These are phyloP conservation scores for Clohesyomyces aquaticus DNA, from an alignment of 495 filamentous ascomycete species.

Conservation along the genomic window DNA sequence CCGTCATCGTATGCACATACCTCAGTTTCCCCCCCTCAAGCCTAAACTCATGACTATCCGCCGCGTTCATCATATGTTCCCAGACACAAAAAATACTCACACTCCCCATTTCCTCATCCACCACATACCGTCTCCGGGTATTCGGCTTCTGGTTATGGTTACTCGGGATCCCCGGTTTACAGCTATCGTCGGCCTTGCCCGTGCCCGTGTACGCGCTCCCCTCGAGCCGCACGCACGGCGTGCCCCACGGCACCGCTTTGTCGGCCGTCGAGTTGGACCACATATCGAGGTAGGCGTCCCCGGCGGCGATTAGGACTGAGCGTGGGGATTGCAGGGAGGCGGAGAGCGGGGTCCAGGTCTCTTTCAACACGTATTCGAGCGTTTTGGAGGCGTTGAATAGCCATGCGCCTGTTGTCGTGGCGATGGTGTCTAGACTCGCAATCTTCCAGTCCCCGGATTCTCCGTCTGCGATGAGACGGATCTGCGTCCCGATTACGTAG, in stretches of 20 bases:
- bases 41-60: conserved; percentile 22
- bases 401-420: conserved; percentile 53
- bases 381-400: conserved; percentile 58
- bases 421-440: conserved; percentile 48
- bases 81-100: conserved; percentile 34
- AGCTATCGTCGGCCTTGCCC: conserved; percentile 44
- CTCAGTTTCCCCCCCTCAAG: conserved; percentile 16
- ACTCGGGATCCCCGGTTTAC: conserved; percentile 41
- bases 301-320: conserved; percentile 53
- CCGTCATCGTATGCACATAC: conserved; percentile 26
- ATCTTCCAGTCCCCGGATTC: conserved; percentile 44
- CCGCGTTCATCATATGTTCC: conserved; percentile 31
- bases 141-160: conserved; percentile 30
- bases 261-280: conserved; percentile 48
- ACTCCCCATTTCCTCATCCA: conserved; percentile 31
- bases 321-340: conserved; percentile 50
- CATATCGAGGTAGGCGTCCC: conserved; percentile 56
- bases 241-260: conserved; percentile 55
- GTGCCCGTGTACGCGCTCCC: conserved; percentile 26
- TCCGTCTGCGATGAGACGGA: too few species aligned
- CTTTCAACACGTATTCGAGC: conserved; percentile 49
- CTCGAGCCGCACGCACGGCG: conserved; percentile 43
- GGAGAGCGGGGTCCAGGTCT: conserved; percentile 55
- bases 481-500: conserved; percentile 29
- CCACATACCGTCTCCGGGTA: conserved; percentile 29